A percentile compares a stretch with the other conserved stretches of the same genome.
phyloP scores from a whole-genome alignment of 164 flowering plant species.

The Magnolia officinalis region DNA sequence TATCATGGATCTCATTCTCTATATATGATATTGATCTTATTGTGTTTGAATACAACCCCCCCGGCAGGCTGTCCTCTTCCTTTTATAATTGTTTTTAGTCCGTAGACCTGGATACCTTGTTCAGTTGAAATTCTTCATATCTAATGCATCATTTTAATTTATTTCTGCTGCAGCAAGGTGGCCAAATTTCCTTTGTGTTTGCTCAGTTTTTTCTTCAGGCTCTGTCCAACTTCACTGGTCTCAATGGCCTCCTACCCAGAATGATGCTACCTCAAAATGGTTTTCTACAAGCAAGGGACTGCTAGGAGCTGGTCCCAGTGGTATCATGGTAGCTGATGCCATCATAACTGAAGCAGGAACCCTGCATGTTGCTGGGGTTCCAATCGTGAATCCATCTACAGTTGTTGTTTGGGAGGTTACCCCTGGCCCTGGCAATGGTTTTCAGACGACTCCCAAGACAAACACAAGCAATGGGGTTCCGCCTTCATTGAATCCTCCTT shows the following conservation, averaged over 20 bases:
- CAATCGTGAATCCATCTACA: slow-evolving; percentile 97
- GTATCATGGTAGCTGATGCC: slow-evolving; percentile 99
- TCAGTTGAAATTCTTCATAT: slow-evolving; percentile 2
- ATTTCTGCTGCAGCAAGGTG: slow-evolving; percentile 72
- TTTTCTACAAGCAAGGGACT: slow-evolving; percentile 91
- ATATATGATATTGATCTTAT: background rate
- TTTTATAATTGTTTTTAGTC: background rate
- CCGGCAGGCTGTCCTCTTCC: background rate
- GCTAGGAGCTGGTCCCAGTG: slow-evolving; percentile 99
- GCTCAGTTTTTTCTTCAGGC: slow-evolving; percentile 98
- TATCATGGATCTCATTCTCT: background rate
- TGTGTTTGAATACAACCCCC: background rate
- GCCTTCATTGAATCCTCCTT: slow-evolving; percentile 75
- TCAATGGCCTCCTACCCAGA: slow-evolving; percentile 79
- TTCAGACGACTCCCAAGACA: slow-evolving; percentile 71
- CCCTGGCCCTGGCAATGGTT: slow-evolving; percentile 88
- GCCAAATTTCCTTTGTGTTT: slow-evolving; percentile 97
- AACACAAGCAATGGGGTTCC: slow-evolving; percentile 62
- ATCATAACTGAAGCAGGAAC: slow-evolving; percentile 93
- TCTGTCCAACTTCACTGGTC: slow-evolving; percentile 99
- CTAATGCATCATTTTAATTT: slow-evolving; percentile 20
- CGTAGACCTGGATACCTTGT: background rate
- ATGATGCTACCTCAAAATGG: slow-evolving; percentile 65
- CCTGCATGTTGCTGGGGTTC: slow-evolving; percentile 98
- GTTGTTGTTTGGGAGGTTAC: slow-evolving; percentile 99